phyloP scores from a whole-genome alignment of 2,329 filamentous ascomycete species.

The Cercospora berteroae region DNA sequence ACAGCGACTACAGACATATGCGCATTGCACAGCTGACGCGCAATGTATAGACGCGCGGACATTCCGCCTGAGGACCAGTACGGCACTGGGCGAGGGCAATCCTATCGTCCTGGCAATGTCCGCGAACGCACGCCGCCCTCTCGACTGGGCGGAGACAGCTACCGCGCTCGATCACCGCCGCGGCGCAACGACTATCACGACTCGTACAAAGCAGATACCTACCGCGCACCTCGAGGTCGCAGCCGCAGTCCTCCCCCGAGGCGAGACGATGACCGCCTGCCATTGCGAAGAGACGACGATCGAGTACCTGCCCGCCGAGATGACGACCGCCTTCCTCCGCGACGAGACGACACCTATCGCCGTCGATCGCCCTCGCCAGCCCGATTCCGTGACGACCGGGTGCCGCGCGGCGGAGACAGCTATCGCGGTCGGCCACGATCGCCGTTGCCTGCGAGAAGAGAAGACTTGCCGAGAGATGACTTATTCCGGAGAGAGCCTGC shows the following conservation, averaged over 20 bases:
- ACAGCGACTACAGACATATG: neutral
- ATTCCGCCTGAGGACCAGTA: constrained; percentile 38
- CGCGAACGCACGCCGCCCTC: constrained; percentile 35
- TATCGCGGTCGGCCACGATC: constrained; percentile 37
- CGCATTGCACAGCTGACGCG: constrained; percentile 11
- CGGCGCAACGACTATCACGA: constrained; percentile 40
- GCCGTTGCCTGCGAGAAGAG: constrained; percentile 33
- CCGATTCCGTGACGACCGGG: constrained; percentile 30
- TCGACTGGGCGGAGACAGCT: constrained; percentile 32
- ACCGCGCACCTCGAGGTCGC: constrained; percentile 31
- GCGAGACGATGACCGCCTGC: constrained; percentile 18
- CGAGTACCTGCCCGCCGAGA: constrained; percentile 13
- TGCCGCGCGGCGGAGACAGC: constrained; percentile 35
- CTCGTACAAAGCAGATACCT: constrained; percentile 30
- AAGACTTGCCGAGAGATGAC: constrained; percentile 39
- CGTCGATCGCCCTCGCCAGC: constrained; percentile 36
- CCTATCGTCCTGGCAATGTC: constrained; percentile 39
- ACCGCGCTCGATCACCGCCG: constrained; percentile 52
- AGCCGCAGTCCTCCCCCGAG: constrained; percentile 15
- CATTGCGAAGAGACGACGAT: constrained; percentile 27
- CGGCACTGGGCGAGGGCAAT: constrained; percentile 37
- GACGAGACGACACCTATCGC: constrained; percentile 34
- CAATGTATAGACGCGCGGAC: constrained; percentile 25
- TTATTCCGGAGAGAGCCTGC: constrained; percentile 38
- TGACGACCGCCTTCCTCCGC: constrained; percentile 28